Conservation (phyloP, 106 monocot species). For the Dioscorea zingiberensis region DNA sequence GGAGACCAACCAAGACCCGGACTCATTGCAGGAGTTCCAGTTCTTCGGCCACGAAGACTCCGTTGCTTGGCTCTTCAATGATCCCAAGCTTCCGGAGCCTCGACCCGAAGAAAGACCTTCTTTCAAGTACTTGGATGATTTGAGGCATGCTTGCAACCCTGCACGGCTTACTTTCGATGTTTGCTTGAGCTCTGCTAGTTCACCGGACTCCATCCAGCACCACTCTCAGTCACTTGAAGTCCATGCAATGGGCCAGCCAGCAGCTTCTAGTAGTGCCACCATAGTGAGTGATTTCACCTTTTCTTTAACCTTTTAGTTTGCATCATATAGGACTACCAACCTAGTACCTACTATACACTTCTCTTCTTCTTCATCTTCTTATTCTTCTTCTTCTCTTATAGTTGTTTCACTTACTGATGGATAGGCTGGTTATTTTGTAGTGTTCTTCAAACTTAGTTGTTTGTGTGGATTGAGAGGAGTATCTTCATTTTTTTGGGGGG, state of each 20-base stretch:
- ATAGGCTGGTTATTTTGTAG: too few relatives aligned
- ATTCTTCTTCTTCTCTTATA: too few relatives aligned
- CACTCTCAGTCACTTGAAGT: slow-evolving; percentile 2
- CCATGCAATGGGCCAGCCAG: slow-evolving; percentile 3
- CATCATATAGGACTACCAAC: not conserved
- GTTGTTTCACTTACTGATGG: too few relatives aligned
- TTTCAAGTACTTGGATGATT: slow-evolving; percentile 25
- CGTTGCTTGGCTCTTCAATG: slow-evolving; percentile 49
- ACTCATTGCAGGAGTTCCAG: slow-evolving; percentile 54
- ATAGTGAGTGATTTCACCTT: slow-evolving; percentile 22
- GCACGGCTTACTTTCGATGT: slow-evolving; percentile 22
- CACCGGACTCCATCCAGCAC: slow-evolving; percentile 1
- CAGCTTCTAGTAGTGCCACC: slow-evolving; percentile 10
- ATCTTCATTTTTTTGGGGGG: too few relatives aligned
- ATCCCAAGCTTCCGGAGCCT: slow-evolving; percentile 8
- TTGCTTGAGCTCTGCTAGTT: slow-evolving; percentile 14
- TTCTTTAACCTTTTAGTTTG: not conserved
- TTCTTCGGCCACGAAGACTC: slow-evolving; percentile 54
- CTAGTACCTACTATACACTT: not conserved
- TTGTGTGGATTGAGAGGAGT: too few relatives aligned
- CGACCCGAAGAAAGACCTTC: not conserved
- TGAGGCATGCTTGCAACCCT: slow-evolving; percentile 5
- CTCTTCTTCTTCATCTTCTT: not conserved
- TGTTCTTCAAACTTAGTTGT: too few relatives aligned
- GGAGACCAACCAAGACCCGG: slow-evolving; percentile 2